Conservation (phyloP, 73 alveolate species). For the Paramecium biaurelia region DNA sequence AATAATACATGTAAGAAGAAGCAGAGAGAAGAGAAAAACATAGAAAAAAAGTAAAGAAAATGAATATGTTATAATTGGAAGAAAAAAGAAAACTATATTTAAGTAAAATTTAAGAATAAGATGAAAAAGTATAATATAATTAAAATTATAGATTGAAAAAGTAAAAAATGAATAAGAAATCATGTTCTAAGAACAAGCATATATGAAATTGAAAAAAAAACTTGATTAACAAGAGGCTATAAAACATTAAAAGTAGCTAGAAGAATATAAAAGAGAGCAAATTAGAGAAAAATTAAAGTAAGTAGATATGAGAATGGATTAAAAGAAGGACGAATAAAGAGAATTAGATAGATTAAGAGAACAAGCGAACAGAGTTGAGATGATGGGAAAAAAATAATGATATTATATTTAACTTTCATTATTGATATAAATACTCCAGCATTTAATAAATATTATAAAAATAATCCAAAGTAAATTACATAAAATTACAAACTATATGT, state of each 20-base stretch:
- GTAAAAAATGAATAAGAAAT: not conserved
- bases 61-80: not conserved
- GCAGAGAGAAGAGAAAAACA: not conserved
- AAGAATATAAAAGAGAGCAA: conserved; percentile 38
- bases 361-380: not conserved
- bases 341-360: conserved; percentile 5
- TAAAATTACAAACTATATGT: too few species aligned
- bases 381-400: conserved; percentile 8
- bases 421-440: not conserved
- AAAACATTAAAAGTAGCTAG: conserved; percentile 21
- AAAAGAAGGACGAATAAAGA: not conserved
- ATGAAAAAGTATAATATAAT: not conserved
- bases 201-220: conserved; percentile 1
- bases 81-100: not conserved
- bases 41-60: conserved; percentile 13
- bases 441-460: too few species aligned
- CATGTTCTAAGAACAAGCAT: not conserved
- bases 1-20: not conserved
- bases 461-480: too few species aligned
- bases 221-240: conserved; percentile 21
- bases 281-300: conserved; percentile 11
- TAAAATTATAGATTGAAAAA: not conserved
- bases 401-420: not conserved
- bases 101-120: not conserved
- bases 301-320: conserved; percentile 17